These are phyloP conservation scores for Urochloa ruziziensis DNA, from an alignment of 176 grass and related monocot genomes.

Conservation along the genomic window DNA sequence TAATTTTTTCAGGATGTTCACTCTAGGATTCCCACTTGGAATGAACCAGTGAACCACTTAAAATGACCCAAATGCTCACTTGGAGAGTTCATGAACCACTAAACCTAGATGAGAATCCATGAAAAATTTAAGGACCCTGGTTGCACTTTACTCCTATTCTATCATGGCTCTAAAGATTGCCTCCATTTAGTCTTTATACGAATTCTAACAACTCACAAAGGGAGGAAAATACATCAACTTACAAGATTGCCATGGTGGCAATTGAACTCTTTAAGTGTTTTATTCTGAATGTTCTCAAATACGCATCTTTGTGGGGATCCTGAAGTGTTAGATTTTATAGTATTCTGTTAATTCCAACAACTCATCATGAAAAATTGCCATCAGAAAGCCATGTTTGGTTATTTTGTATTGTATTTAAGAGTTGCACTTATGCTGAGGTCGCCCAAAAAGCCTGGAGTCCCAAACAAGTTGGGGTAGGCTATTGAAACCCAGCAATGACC, in stretches of 20 bases:
- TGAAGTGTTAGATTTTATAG: neutral
- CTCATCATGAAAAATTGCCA: neutral
- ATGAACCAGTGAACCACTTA: too few species aligned
- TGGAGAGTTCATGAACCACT: neutral
- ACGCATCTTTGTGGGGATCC: neutral
- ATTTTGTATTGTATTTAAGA: constrained; percentile 12
- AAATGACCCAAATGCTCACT: neutral
- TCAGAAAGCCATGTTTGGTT: neutral
- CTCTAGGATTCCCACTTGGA: neutral
- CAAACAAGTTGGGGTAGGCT: neutral
- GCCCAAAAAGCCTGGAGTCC: neutral
- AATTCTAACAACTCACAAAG: neutral
- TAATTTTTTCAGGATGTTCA: neutral
- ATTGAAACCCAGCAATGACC: neutral
- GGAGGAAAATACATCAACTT: neutral
- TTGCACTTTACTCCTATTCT: neutral
- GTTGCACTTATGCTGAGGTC: constrained; percentile 20
- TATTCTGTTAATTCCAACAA: neutral
- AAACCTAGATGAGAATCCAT: too few species aligned
- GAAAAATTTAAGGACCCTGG: too few species aligned
- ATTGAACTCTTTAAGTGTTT: neutral
- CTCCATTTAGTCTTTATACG: neutral
- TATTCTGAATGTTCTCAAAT: constrained; percentile 5
- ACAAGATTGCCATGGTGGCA: neutral
- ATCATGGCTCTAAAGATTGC: constrained; percentile 13